These are phyloP conservation scores for Colletotrichum neosansevieriae DNA, from an alignment of 2,329 filamentous ascomycete genomes.

Conservation along the genomic window DNA sequence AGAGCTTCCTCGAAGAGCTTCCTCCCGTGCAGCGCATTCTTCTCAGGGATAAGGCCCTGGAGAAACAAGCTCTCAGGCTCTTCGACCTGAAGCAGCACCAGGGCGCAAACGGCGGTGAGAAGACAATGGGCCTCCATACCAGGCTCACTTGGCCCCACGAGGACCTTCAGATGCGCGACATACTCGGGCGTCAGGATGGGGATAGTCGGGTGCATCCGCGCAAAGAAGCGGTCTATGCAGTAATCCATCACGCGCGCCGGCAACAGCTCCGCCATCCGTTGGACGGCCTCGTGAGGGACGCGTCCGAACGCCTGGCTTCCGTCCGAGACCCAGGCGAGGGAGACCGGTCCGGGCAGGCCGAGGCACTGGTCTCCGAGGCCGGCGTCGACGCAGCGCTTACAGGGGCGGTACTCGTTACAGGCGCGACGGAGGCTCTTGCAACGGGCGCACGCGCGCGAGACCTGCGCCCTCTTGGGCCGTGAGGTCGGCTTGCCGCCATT, in stretches of 20 bases:
- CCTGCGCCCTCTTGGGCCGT: constrained; percentile 48
- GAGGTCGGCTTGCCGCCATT: constrained; percentile 22
- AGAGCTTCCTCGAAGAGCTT: constrained; percentile 53
- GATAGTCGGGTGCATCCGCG: constrained; percentile 55
- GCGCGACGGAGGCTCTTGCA: constrained; percentile 58
- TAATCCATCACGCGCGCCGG: constrained; percentile 51
- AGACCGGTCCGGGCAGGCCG: constrained; percentile 38
- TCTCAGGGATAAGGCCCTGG: constrained; percentile 50
- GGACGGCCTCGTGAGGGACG: constrained; percentile 44
- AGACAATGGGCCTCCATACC: constrained; percentile 52
- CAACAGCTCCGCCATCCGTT: constrained; percentile 50
- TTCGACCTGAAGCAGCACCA: constrained; percentile 57
- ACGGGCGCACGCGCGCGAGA: constrained; percentile 57
- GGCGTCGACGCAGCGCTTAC: constrained; percentile 55
- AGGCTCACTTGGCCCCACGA: constrained; percentile 43
- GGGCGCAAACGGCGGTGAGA: constrained; percentile 54
- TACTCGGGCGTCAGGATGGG: constrained; percentile 56
- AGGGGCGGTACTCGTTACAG: constrained; percentile 59
- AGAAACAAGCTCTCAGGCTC: constrained; percentile 49
- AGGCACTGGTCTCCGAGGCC: constrained; percentile 56
- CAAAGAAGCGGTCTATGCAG: constrained; percentile 55
- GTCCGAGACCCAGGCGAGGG: constrained; percentile 41
- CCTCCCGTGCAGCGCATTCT: constrained; percentile 53
- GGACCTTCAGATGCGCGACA: constrained; percentile 47
- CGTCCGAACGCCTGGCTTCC: constrained; percentile 43